These are phyloP conservation scores for Lentinula sp. DNA, from an alignment of 768 basidiomycete species.

Conservation along the genomic window DNA sequence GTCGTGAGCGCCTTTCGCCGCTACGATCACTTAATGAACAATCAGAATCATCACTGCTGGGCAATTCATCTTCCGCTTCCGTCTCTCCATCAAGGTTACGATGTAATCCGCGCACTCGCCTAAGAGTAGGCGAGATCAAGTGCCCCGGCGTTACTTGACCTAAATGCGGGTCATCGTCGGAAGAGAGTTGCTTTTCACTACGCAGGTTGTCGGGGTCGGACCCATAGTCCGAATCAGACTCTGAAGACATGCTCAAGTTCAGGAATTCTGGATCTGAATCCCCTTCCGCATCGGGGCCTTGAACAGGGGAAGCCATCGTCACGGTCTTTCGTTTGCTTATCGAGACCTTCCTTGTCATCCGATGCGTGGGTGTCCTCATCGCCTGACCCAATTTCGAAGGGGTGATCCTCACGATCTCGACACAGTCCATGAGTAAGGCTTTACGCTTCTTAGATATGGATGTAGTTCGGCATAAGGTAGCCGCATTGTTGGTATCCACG, in stretches of 20 bases:
- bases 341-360: not conserved
- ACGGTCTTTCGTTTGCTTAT: not conserved
- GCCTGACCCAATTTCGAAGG: not conserved
- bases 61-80: slow-evolving; percentile 25
- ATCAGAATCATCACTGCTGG: slow-evolving; percentile 38
- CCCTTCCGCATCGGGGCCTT: not conserved
- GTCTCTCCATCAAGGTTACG: not conserved
- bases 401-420: not conserved
- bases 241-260: not conserved
- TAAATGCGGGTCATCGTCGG: slow-evolving; percentile 59
- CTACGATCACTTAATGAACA: not conserved
- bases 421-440: not conserved
- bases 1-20: slow-evolving; percentile 4
- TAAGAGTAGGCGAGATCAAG: slow-evolving; percentile 55
- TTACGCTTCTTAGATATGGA: not conserved
- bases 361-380: slow-evolving; percentile 1
- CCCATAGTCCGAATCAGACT: not conserved
- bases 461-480: not conserved
- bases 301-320: not conserved
- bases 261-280: not conserved
- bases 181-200: slow-evolving; percentile 31
- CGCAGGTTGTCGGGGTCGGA: not conserved
- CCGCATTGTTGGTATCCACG: too few relatives aligned
- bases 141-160: slow-evolving; percentile 70
- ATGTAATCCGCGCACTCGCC: slow-evolving; percentile 24